Percentiles rank a stretch among this genome's conserved stretches.
phyloP scores from a whole-genome alignment of 257 asterid genomes.

The Nicotiana sylvestris region DNA sequence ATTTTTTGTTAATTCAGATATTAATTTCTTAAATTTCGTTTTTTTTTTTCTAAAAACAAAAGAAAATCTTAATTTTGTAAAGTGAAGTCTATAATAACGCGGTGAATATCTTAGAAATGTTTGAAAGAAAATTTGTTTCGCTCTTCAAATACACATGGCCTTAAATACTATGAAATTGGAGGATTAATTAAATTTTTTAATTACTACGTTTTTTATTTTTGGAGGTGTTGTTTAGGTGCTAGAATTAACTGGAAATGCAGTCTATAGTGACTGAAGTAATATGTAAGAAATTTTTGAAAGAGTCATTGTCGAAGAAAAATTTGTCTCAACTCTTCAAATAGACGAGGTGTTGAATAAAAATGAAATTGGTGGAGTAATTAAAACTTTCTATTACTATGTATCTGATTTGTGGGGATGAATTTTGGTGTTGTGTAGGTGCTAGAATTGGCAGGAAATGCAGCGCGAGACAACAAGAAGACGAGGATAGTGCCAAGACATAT shows the following conservation, averaged over 20 bases:
- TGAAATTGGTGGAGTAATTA: too few relatives aligned
- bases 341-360: too few relatives aligned
- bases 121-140: background rate
- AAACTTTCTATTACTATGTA: background rate
- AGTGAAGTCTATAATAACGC: too few relatives aligned
- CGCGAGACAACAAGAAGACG: constrained; percentile 21
- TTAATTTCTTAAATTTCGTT: background rate
- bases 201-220: background rate
- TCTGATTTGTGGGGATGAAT: background rate
- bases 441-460: constrained; percentile 20
- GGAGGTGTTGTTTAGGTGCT: background rate
- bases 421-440: constrained; percentile 7
- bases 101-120: background rate
- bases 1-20: background rate
- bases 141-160: background rate
- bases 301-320: too few relatives aligned
- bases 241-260: constrained; percentile 17
- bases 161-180: too few relatives aligned
- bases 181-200: too few relatives aligned
- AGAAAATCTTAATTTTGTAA: too few relatives aligned
- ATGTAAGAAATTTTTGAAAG: too few relatives aligned
- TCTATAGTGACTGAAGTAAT: too few relatives aligned
- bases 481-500: constrained; percentile 17
- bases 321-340: too few relatives aligned
- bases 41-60: too few relatives aligned